Conservation (phyloP, 352 stramenopile genomes). For the Pythium dissimile region DNA sequence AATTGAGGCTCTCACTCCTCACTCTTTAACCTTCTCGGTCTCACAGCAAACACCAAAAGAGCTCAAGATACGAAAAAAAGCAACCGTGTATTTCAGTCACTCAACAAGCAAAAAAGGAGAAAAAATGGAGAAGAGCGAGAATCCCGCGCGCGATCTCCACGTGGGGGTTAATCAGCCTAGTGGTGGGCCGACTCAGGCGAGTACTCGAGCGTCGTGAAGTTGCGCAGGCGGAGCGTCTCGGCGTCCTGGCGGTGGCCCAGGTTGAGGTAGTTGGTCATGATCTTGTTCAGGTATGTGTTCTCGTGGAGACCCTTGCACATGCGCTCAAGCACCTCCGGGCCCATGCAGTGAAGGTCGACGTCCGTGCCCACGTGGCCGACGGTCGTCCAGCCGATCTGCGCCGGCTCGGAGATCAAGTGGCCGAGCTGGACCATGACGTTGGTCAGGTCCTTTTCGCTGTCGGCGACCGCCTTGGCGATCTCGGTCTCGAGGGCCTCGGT, state of each 20-base stretch:
- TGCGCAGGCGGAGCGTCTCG: constrained; percentile 45
- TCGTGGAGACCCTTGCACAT: constrained; percentile 67
- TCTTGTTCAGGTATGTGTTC: constrained; percentile 71
- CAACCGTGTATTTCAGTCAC: background rate
- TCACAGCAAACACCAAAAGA: too few relatives aligned
- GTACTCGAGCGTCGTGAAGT: constrained; percentile 26
- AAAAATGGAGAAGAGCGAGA: background rate
- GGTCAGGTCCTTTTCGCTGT: constrained; percentile 33
- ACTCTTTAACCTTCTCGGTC: too few relatives aligned
- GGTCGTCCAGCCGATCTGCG: constrained; percentile 56
- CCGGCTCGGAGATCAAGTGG: constrained; percentile 44
- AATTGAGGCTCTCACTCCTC: too few relatives aligned
- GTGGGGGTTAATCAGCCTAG: constrained; percentile 13
- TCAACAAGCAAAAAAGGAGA: background rate
- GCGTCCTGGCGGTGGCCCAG: constrained; percentile 53
- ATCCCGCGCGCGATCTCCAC: background rate
- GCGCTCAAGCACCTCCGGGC: constrained; percentile 45
- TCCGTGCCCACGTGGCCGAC: constrained; percentile 65
- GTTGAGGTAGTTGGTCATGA: constrained; percentile 70
- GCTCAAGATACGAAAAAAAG: too few relatives aligned
- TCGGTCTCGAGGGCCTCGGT: constrained; percentile 25
- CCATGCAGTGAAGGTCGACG: constrained; percentile 74
- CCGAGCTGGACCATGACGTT: constrained; percentile 53
- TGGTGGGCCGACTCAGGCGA: constrained; percentile 15
- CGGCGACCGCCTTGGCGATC: constrained; percentile 46